Percentiles rank a stretch among this genome's conserved stretches.
Conservation (phyloP, 306 rosid species). For the Biancaea sappan region DNA sequence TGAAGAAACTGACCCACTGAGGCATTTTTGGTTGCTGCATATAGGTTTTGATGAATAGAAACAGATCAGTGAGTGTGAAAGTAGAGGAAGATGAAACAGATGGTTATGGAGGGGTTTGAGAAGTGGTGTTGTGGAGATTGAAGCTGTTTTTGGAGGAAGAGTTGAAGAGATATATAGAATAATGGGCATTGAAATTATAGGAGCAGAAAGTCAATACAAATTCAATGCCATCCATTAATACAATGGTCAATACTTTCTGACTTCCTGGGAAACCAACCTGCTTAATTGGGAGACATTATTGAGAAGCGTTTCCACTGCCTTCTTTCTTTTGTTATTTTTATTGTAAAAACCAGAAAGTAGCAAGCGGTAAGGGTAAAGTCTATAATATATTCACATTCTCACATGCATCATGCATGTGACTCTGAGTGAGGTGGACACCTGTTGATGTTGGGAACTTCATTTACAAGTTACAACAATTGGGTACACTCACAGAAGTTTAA, state of each 20-base stretch:
- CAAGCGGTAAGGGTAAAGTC: not conserved
- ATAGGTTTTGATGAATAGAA: not conserved
- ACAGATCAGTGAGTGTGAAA: slow-evolving; percentile 2
- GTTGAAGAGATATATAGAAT: slow-evolving; percentile 19
- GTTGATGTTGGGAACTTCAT: not conserved
- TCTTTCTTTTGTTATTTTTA: not conserved
- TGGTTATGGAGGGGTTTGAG: not conserved
- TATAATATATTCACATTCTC: slow-evolving; percentile 11
- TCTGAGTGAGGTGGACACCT: slow-evolving; percentile 42
- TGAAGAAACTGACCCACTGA: slow-evolving; percentile 38
- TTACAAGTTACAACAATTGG: too few relatives aligned
- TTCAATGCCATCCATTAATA: slow-evolving; percentile 35
- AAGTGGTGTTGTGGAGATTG: slow-evolving; percentile 7
- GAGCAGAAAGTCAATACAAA: slow-evolving; percentile 43
- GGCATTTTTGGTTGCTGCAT: slow-evolving; percentile 34
- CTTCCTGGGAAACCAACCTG: slow-evolving; percentile 42
- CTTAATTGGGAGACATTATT: slow-evolving; percentile 40
- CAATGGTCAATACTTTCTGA: slow-evolving; percentile 36
- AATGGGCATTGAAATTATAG: slow-evolving; percentile 37
- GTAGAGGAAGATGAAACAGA: not conserved
- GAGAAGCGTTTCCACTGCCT: not conserved
- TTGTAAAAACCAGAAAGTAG: slow-evolving; percentile 8
- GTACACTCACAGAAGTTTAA: too few relatives aligned
- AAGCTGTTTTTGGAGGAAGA: not conserved
- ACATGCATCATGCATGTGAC: too few relatives aligned